A percentile compares a stretch with the other conserved stretches of the same genome.
These are phyloP conservation scores for Phytophthora cactorum DNA, from an alignment of 352 stramenopile genomes.

Conservation along the genomic window DNA sequence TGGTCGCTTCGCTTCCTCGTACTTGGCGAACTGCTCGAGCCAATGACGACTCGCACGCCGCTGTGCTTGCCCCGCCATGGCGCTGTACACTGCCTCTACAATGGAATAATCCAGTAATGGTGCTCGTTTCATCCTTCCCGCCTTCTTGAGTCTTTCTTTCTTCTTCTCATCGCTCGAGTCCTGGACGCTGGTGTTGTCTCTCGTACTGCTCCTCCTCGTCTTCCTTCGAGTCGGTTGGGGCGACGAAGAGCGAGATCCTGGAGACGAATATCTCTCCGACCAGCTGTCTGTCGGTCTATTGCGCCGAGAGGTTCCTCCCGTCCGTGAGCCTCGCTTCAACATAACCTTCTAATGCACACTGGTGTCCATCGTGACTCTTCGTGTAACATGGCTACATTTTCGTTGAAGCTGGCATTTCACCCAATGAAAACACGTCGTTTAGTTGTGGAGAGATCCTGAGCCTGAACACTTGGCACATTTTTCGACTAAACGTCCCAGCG, in stretches of 20 bases:
- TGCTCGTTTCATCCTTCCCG: conserved; percentile 54
- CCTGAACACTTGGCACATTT: conserved; percentile 11
- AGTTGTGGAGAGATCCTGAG: conserved; percentile 8
- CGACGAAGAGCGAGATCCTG: conserved; percentile 12
- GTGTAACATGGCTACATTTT: conserved; percentile 26
- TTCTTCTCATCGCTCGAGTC: conserved; percentile 23
- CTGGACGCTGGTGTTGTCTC: not conserved
- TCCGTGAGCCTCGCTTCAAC: conserved; percentile 25
- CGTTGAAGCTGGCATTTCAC: not conserved
- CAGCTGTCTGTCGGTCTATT: conserved; percentile 9
- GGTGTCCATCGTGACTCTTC: conserved; percentile 16
- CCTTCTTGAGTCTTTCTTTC: conserved; percentile 42
- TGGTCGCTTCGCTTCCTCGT: conserved; percentile 45
- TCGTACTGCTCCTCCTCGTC: not conserved
- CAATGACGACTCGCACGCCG: conserved; percentile 49
- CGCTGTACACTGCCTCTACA: conserved; percentile 61
- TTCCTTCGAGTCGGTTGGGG: conserved; percentile 7
- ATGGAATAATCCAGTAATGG: conserved; percentile 51
- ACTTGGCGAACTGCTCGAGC: conserved; percentile 55
- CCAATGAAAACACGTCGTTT: conserved; percentile 22
- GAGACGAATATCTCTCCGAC: conserved; percentile 12
- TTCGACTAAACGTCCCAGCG: conserved; percentile 15
- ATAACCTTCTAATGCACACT: not conserved
- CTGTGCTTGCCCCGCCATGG: conserved; percentile 51
- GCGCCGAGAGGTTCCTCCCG: conserved; percentile 8